phyloP scores from a whole-genome alignment of 129 eudicot genomes.

The Flaveria robusta region DNA sequence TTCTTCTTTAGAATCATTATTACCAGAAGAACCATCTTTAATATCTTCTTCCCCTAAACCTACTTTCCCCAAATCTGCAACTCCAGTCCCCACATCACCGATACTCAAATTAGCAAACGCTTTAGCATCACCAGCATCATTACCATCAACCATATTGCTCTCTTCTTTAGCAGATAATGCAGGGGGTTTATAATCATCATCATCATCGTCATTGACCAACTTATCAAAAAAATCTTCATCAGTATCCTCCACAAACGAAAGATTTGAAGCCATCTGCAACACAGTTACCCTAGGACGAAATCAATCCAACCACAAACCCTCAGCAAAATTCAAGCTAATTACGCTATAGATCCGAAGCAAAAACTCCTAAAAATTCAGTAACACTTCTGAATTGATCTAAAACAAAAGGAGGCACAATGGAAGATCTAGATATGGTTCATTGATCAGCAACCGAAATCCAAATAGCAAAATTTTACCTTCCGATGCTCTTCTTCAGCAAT shows the following conservation, averaged over 20 bases:
- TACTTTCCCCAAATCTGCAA: constrained; percentile 11
- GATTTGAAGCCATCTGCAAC: constrained; percentile 61
- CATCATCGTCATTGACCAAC: constrained; percentile 84
- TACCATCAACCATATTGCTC: constrained; percentile 33
- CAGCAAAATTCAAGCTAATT: constrained; percentile 30
- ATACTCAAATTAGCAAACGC: constrained; percentile 74
- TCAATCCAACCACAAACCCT: constrained; percentile 20
- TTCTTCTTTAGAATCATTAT: constrained; percentile 31
- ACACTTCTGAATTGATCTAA: constrained; percentile 6
- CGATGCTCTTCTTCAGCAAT: not conserved
- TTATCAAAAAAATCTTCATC: constrained; percentile 95
- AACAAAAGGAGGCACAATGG: constrained; percentile 24
- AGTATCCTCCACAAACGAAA: constrained; percentile 93
- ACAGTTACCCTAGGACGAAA: constrained; percentile 18
- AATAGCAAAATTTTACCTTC: constrained; percentile 30
- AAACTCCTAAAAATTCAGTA: constrained; percentile 20
- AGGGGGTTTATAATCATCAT: constrained; percentile 55
- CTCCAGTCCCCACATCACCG: constrained; percentile 42
- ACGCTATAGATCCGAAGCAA: constrained; percentile 44
- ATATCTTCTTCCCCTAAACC: constrained; percentile 23
- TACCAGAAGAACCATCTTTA: constrained; percentile 1
- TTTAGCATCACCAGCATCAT: constrained; percentile 64
- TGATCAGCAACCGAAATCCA: constrained; percentile 16
- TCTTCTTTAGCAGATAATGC: constrained; percentile 15
- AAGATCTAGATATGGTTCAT: constrained; percentile 53